These are phyloP conservation scores for Fusarium domesticum DNA, from an alignment of 2,329 filamentous ascomycete species.

Conservation along the genomic window DNA sequence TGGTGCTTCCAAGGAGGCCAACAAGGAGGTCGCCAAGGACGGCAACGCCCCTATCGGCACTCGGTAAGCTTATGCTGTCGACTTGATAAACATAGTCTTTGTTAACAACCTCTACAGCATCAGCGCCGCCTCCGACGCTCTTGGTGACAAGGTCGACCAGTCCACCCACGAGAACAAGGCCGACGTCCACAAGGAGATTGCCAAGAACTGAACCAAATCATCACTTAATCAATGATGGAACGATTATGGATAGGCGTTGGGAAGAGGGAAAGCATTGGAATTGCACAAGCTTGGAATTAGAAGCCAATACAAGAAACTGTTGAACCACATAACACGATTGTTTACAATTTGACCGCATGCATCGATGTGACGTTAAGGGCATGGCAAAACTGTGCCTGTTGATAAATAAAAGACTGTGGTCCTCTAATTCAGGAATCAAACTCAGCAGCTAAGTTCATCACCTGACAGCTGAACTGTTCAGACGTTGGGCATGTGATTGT, in stretches of 20 bases:
- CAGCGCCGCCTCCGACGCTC: conserved; percentile 47
- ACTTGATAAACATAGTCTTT: neutral
- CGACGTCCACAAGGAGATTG: conserved; percentile 40
- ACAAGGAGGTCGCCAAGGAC: conserved; percentile 68
- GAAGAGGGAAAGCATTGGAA: conserved; percentile 3
- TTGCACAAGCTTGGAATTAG: conserved; percentile 4
- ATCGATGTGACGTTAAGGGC: too few species aligned
- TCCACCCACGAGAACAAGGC: conserved; percentile 40
- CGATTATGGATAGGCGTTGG: conserved; percentile 10
- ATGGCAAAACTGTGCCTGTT: too few species aligned
- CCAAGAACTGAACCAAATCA: conserved; percentile 29
- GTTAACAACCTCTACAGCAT: conserved; percentile 37
- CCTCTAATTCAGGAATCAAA: too few species aligned
- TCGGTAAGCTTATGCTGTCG: conserved; percentile 47
- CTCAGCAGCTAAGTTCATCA: too few species aligned
- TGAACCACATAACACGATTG: too few species aligned
- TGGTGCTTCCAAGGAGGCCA: conserved; percentile 64
- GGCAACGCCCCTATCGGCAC: conserved; percentile 49
- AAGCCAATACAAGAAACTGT: conserved; percentile 7
- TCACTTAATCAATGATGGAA: conserved; percentile 1
- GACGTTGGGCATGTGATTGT: too few species aligned
- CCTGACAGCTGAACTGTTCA: too few species aligned
- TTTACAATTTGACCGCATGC: too few species aligned
- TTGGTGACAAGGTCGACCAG: conserved; percentile 49
- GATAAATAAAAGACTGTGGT: too few species aligned